Evolutionary conservation across 1,139 yeast species (phyloP).

Genomic region (Suhomyces ambrosiae): DNA sequence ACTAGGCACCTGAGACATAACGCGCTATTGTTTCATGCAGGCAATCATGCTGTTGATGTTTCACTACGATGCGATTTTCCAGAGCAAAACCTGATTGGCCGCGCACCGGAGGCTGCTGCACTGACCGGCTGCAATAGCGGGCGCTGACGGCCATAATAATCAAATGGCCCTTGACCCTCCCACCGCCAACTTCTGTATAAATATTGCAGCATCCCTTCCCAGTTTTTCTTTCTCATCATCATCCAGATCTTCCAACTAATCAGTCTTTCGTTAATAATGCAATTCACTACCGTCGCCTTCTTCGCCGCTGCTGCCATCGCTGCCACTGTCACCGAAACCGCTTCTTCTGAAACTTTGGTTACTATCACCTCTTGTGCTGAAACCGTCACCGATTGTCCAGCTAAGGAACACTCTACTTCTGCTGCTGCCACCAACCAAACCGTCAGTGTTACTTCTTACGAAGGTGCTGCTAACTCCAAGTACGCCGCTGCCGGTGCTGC

Average conservation of each 20-base stretch:
- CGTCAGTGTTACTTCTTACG: constrained; percentile 25
- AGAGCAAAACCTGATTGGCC: not conserved
- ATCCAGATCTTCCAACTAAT: constrained; percentile 12
- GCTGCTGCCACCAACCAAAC: constrained; percentile 26
- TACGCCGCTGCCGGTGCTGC: constrained; percentile 31
- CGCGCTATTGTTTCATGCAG: not conserved
- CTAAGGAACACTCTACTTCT: constrained; percentile 20
- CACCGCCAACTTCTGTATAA: constrained; percentile 6
- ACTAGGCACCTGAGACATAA: not conserved
- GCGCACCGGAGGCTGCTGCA: not conserved
- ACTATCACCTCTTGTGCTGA: constrained; percentile 31
- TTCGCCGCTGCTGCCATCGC: constrained; percentile 28
- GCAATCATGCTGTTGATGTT: not conserved
- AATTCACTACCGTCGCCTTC: constrained; percentile 29
- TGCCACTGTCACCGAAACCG: constrained; percentile 24
- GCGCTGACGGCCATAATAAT: too few species aligned
- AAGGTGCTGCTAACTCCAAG: constrained; percentile 27
- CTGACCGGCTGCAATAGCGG: too few species aligned
- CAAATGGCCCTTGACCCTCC: not conserved
- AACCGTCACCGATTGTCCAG: constrained; percentile 31
- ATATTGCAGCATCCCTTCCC: constrained; percentile 4
- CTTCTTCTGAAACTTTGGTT: constrained; percentile 23
- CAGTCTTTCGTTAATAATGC: constrained; percentile 32
- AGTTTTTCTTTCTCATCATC: constrained; percentile 15
- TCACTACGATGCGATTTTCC: not conserved